These are phyloP conservation scores for Pythium dissotocum DNA, from an alignment of 352 stramenopile species.

Conservation along the genomic window DNA sequence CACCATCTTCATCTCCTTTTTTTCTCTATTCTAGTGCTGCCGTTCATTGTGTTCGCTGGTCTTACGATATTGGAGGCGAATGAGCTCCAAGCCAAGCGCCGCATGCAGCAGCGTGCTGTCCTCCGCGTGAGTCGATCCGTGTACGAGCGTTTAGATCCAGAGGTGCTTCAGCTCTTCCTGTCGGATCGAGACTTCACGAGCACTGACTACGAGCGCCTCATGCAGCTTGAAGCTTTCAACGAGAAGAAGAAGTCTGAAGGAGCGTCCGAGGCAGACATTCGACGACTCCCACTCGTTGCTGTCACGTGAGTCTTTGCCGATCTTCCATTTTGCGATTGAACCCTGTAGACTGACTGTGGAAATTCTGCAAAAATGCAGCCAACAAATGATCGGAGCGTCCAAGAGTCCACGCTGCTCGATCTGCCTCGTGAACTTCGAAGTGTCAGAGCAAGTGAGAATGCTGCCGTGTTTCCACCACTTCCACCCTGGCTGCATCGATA, in stretches of 20 bases:
- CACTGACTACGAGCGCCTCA: conserved; percentile 70
- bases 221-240: conserved; percentile 66
- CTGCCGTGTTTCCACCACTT: conserved; percentile 84
- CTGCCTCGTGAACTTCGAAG: conserved; percentile 57
- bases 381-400: conserved; percentile 56
- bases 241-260: conserved; percentile 51
- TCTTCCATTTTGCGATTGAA: conserved; percentile 3
- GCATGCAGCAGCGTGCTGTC: conserved; percentile 30
- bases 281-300: conserved; percentile 53
- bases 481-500: conserved; percentile 72
- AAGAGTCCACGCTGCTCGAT: conserved; percentile 62
- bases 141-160: conserved; percentile 67
- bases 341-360: conserved; percentile 1
- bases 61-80: conserved; percentile 47
- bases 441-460: conserved; percentile 50
- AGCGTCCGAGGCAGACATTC: conserved; percentile 54
- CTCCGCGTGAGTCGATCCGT: conserved; percentile 64
- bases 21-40: conserved; percentile 36
- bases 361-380: conserved; percentile 30
- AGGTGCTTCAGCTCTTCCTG: conserved; percentile 61
- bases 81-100: conserved; percentile 32
- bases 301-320: conserved; percentile 53
- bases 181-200: conserved; percentile 72
- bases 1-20: no score
- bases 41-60: conserved; percentile 51